These are phyloP conservation scores for Pseudogymnoascus sp. DNA, from an alignment of 2,329 filamentous ascomycete genomes.

Conservation along the genomic window DNA sequence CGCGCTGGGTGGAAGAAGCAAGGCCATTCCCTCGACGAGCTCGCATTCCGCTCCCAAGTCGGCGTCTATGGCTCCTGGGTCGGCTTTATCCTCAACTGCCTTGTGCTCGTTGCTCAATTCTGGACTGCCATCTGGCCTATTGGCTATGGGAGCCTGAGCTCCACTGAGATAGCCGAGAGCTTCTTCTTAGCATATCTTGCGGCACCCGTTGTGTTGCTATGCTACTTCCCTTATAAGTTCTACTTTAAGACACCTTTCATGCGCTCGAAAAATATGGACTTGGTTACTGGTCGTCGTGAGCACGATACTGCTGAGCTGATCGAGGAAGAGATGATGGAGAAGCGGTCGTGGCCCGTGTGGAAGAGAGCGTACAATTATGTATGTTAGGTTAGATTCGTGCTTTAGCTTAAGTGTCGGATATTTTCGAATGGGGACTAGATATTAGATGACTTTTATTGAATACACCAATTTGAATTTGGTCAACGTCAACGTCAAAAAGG, in stretches of 20 bases:
- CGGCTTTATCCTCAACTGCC: slow-evolving; percentile 64
- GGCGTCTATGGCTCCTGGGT: slow-evolving; percentile 74
- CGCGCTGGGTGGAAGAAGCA: slow-evolving; percentile 65
- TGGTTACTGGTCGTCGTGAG: no score
- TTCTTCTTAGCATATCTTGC: slow-evolving; percentile 72
- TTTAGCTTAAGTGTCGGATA: no score
- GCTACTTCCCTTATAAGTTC: slow-evolving; percentile 67
- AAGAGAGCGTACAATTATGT: no score
- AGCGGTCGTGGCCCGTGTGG: no score
- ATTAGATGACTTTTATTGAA: no score
- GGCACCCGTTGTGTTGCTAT: slow-evolving; percentile 59
- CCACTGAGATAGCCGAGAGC: slow-evolving; percentile 40
- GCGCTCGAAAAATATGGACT: no score
- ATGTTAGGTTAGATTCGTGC: no score
- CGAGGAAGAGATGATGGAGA: no score
- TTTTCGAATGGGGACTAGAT: no score
- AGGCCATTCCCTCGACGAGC: slow-evolving; percentile 63
- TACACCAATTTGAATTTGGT: no score
- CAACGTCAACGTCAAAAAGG: no score
- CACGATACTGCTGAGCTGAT: no score
- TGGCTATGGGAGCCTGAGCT: slow-evolving; percentile 37
- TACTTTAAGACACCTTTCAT: slow-evolving; percentile 50
- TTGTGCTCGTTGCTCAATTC: slow-evolving; percentile 77
- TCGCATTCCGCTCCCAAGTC: slow-evolving; percentile 74
- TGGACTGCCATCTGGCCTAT: slow-evolving; percentile 79